Conservation (phyloP, 768 basidiomycete genomes). For the Rickenella mellea region DNA sequence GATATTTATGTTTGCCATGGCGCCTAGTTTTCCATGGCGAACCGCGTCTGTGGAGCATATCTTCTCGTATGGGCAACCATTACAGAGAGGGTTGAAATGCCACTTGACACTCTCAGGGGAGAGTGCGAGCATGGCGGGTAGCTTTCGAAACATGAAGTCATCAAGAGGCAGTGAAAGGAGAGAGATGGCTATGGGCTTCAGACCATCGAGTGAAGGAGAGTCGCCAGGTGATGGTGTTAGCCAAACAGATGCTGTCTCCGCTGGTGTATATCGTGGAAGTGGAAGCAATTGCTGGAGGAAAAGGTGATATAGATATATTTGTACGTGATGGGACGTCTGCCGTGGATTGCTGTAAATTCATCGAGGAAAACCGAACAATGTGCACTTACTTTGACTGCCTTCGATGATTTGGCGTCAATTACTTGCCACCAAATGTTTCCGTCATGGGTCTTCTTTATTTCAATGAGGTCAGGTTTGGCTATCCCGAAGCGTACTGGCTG, state of each 20-base stretch:
- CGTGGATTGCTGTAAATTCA: neutral
- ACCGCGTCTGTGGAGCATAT: slow-evolving; percentile 27
- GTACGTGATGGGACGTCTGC: slow-evolving; percentile 41
- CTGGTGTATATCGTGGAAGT: slow-evolving; percentile 20
- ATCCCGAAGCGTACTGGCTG: slow-evolving; percentile 32
- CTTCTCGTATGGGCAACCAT: slow-evolving; percentile 29
- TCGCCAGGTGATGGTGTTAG: slow-evolving; percentile 29
- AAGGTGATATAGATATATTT: slow-evolving; percentile 42
- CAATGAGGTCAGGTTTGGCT: slow-evolving; percentile 40
- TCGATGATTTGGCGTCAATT: slow-evolving; percentile 42
- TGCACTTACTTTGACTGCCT: slow-evolving; percentile 32
- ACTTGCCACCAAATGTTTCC: slow-evolving; percentile 32
- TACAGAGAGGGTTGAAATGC: slow-evolving; percentile 43
- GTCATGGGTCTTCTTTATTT: slow-evolving; percentile 25
- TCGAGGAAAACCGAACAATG: neutral
- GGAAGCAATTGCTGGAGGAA: slow-evolving; percentile 32
- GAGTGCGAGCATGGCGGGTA: slow-evolving; percentile 29
- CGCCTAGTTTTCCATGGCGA: slow-evolving; percentile 29
- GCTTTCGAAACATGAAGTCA: slow-evolving; percentile 30
- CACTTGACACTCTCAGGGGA: slow-evolving; percentile 28
- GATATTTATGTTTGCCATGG: slow-evolving; percentile 39
- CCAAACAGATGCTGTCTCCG: slow-evolving; percentile 36
- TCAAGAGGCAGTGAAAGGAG: slow-evolving; percentile 32
- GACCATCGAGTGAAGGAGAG: slow-evolving; percentile 26
- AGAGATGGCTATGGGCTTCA: slow-evolving; percentile 29